Conservation (phyloP, 2,329 filamentous ascomycete genomes). For the Paecilomyces variotii region DNA sequence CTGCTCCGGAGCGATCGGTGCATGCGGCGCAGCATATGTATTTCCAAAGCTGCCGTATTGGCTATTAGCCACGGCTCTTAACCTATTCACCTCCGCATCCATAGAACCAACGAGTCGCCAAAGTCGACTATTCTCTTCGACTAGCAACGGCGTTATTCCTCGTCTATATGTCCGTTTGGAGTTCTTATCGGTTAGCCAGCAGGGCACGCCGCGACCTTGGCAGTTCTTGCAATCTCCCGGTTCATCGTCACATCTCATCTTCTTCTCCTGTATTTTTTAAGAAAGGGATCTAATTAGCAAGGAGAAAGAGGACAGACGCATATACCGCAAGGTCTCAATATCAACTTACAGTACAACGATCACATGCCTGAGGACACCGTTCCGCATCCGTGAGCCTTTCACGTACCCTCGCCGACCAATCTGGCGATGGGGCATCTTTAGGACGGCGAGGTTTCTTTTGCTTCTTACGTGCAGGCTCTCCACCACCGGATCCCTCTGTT, state of each 20-base stretch:
- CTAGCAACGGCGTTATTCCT: conserved; percentile 10
- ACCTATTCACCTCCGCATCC: conserved; percentile 1
- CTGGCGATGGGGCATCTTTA: conserved; percentile 14
- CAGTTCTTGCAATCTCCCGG: conserved; percentile 13
- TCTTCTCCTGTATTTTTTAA: conserved; percentile 9
- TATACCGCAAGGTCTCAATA: background rate
- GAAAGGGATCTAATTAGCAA: background rate
- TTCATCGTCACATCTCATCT: conserved; percentile 17
- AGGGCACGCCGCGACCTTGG: conserved; percentile 4
- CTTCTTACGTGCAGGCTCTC: background rate
- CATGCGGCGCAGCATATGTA: background rate
- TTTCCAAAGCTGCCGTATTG: background rate
- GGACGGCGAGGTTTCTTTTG: conserved; percentile 12
- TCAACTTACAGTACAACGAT: conserved; percentile 20
- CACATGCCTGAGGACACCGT: conserved; percentile 19
- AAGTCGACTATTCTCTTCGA: conserved; percentile 2
- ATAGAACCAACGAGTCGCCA: conserved; percentile 9
- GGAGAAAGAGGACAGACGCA: conserved; percentile 1
- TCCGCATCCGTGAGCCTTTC: conserved; percentile 8
- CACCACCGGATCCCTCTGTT: background rate
- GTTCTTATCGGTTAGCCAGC: conserved; percentile 17
- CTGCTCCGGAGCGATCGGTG: background rate
- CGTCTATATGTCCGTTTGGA: conserved; percentile 13
- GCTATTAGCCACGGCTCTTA: background rate
- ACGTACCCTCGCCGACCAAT: conserved; percentile 14